phyloP scores from a whole-genome alignment of 2,329 filamentous ascomycete genomes.

The Beauveria australis region DNA sequence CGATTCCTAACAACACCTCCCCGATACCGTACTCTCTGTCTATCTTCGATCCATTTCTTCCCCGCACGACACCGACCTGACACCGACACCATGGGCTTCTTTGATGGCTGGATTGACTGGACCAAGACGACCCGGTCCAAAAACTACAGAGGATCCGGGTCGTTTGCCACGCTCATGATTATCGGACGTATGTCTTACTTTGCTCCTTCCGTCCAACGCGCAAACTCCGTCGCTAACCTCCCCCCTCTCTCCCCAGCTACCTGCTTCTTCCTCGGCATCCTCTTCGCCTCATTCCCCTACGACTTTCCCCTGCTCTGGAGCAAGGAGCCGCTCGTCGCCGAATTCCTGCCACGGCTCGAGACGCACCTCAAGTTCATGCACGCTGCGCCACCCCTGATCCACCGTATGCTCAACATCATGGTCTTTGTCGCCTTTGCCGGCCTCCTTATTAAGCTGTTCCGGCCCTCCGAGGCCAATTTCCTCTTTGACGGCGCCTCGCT shows the following conservation, averaged over 20 bases:
- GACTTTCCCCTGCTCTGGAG: slow-evolving; percentile 86
- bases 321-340: slow-evolving; percentile 50
- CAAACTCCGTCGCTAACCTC: neutral
- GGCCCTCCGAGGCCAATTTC: slow-evolving; percentile 86
- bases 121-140: slow-evolving; percentile 49
- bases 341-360: slow-evolving; percentile 80
- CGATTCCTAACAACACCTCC: neutral
- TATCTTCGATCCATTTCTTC: neutral
- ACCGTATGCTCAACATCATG: slow-evolving; percentile 88
- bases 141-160: slow-evolving; percentile 52
- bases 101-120: slow-evolving; percentile 38
- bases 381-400: slow-evolving; percentile 83
- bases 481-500: slow-evolving; percentile 84
- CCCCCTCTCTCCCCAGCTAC: slow-evolving; percentile 47
- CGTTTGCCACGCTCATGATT: slow-evolving; percentile 95
- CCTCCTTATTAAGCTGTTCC: slow-evolving; percentile 91
- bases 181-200: slow-evolving; percentile 68
- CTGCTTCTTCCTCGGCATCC: slow-evolving; percentile 96
- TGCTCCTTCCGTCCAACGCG: neutral
- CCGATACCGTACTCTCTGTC: neutral
- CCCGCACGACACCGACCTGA: neutral
- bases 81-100: slow-evolving; percentile 9
- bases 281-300: slow-evolving; percentile 95
- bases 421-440: slow-evolving; percentile 80
- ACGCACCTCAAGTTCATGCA: slow-evolving; percentile 85